Conservation (phyloP, 2,329 filamentous ascomycete genomes). For the Calonectria ilicicola region DNA sequence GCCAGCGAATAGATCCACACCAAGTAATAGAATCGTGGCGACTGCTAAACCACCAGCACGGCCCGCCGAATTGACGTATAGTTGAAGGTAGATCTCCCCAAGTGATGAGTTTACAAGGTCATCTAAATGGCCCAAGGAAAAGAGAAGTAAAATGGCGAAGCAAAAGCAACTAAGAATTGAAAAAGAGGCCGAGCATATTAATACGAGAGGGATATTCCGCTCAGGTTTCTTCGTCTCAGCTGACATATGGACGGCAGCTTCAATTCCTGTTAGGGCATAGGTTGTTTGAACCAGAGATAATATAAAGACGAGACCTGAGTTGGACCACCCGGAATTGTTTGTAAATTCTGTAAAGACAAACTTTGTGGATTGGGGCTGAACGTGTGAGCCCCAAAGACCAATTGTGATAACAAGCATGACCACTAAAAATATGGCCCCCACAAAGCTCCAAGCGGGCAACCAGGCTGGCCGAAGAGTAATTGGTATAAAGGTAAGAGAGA, state of each 20-base stretch:
- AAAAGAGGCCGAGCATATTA: neutral
- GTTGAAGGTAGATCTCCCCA: neutral
- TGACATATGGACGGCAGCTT: neutral
- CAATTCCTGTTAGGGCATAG: neutral
- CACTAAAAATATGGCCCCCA: neutral
- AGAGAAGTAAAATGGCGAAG: neutral
- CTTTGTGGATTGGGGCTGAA: neutral
- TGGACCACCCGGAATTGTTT: neutral
- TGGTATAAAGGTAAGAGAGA: neutral
- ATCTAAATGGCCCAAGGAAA: neutral
- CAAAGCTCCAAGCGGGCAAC: neutral
- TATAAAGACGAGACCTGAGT: neutral
- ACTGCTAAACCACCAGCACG: neutral
- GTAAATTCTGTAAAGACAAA: neutral
- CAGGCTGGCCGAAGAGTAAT: neutral
- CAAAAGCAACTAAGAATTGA: neutral
- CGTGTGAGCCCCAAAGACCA: neutral
- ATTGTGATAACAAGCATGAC: neutral
- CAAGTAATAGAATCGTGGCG: neutral
- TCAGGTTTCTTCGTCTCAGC: neutral
- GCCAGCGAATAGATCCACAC: neutral
- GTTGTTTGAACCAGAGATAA: neutral
- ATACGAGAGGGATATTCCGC: neutral
- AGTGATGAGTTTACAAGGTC: conserved; percentile 2
- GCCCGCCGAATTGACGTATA: neutral